Evolutionary conservation across 2,329 filamentous ascomycete species (phyloP).

Genomic region (Cercospora sp.): DNA sequence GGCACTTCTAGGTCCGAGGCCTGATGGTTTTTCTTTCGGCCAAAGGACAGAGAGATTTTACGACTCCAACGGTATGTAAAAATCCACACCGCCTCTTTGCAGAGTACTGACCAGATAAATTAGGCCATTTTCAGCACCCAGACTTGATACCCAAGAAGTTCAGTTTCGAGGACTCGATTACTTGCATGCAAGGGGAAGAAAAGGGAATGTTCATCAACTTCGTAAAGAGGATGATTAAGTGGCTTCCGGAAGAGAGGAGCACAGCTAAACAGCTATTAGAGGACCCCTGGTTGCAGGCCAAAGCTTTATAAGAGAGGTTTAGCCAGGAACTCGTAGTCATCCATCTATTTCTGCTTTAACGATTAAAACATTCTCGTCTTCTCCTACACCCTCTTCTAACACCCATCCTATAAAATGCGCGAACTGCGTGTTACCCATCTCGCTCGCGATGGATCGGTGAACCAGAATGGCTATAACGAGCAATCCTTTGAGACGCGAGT

Average conservation of each 20-base stretch:
- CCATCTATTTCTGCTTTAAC: too few species aligned
- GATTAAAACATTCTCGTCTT: too few species aligned
- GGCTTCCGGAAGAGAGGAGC: constrained; percentile 42
- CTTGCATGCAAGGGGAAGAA: constrained; percentile 25
- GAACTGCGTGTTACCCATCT: too few species aligned
- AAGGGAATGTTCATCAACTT: constrained; percentile 41
- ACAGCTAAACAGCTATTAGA: constrained; percentile 41
- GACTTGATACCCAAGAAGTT: neutral
- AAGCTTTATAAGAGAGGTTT: neutral
- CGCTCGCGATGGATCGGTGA: too few species aligned
- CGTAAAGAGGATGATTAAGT: constrained; percentile 42
- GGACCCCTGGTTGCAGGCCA: constrained; percentile 38
- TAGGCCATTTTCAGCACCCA: neutral
- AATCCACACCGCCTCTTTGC: neutral
- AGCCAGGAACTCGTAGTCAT: too few species aligned
- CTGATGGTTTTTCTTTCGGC: neutral
- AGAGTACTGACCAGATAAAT: neutral
- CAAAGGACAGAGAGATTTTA: neutral
- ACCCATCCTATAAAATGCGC: too few species aligned
- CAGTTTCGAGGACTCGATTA: constrained; percentile 1
- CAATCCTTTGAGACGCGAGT: too few species aligned
- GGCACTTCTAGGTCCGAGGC: constrained; percentile 5
- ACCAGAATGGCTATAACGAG: too few species aligned
- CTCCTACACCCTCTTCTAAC: too few species aligned
- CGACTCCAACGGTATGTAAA: neutral